Percentiles rank a stretch among this genome's conserved stretches.
phyloP scores from a whole-genome alignment of 2,329 filamentous ascomycete species.

The Amauroascus niger region DNA sequence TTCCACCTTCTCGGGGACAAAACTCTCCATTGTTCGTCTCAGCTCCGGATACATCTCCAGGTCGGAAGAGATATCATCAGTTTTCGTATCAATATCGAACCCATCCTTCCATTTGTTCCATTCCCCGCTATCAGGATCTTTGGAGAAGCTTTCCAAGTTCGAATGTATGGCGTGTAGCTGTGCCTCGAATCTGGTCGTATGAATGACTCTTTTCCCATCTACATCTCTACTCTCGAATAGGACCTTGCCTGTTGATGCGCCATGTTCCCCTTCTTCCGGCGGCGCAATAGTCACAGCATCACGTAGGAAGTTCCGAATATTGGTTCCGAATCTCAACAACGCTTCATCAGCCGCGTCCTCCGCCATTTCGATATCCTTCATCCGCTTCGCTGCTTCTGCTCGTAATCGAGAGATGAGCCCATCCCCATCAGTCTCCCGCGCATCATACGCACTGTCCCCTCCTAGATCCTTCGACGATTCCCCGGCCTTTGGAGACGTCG shows the following conservation, averaged over 20 bases:
- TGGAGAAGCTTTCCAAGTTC: conserved; percentile 66
- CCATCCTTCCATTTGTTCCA: conserved; percentile 62
- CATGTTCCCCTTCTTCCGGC: conserved; percentile 37
- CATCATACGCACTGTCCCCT: conserved; percentile 19
- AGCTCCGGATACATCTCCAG: conserved; percentile 80
- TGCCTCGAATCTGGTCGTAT: conserved; percentile 87
- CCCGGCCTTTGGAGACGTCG: conserved; percentile 21
- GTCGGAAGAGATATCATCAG: conserved; percentile 69
- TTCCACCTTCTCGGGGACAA: conserved; percentile 86
- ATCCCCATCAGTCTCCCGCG: conserved; percentile 38
- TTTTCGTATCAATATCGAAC: conserved; percentile 78
- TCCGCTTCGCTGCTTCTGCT: conserved; percentile 65
- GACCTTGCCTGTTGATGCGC: conserved; percentile 46
- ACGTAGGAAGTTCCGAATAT: conserved; percentile 76
- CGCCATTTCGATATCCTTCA: conserved; percentile 81
- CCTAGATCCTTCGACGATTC: conserved; percentile 15
- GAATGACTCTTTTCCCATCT: conserved; percentile 81
- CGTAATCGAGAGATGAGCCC: conserved; percentile 67
- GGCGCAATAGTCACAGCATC: conserved; percentile 85
- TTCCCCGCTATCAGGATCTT: conserved; percentile 66
- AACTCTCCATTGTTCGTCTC: conserved; percentile 79
- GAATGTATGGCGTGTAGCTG: conserved; percentile 94
- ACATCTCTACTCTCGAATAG: conserved; percentile 92
- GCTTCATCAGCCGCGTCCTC: conserved; percentile 96
- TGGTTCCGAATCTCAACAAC: conserved; percentile 79